Evolutionary conservation across 208 protist species (phyloP).

Genomic region (Wallacemonas collosoma): DNA sequence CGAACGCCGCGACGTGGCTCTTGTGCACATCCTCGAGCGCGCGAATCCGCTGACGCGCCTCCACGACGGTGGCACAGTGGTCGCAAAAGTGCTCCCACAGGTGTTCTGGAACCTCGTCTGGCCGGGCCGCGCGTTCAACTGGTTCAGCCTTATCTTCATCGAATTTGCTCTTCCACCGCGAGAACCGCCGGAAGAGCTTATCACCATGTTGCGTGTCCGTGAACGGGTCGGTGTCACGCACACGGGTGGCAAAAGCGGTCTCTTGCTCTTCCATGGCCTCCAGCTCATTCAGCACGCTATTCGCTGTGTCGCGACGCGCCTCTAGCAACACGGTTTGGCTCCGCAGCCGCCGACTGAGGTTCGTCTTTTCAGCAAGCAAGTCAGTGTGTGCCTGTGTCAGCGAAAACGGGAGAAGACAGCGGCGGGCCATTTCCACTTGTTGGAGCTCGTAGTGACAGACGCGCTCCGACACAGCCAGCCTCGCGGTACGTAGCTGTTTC

Average conservation of each 20-base stretch:
- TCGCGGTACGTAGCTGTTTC: constrained; percentile 33
- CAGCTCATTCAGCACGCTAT: constrained; percentile 27
- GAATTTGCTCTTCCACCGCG: constrained; percentile 64
- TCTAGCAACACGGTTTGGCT: constrained; percentile 35
- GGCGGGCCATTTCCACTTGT: constrained; percentile 67
- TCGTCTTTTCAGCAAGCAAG: constrained; percentile 24
- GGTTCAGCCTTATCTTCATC: constrained; percentile 49
- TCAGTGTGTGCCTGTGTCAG: constrained; percentile 30
- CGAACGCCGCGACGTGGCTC: constrained; percentile 23
- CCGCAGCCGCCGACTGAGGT: constrained; percentile 30
- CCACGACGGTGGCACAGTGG: constrained; percentile 44
- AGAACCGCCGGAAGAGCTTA: constrained; percentile 72
- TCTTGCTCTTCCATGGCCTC: constrained; percentile 45
- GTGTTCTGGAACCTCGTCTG: constrained; percentile 39
- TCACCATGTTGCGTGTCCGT: constrained; percentile 54
- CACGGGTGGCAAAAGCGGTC: constrained; percentile 26
- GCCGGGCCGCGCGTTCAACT: constrained; percentile 28
- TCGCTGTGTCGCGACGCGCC: constrained; percentile 33
- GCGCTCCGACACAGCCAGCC: constrained; percentile 44
- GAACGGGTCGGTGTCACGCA: constrained; percentile 59
- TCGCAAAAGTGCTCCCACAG: constrained; percentile 68
- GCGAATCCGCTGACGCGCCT: constrained; percentile 37
- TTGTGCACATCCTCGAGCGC: constrained; percentile 30
- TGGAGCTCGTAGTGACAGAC: constrained; percentile 74
- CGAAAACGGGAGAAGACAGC: constrained; percentile 41